phyloP scores from a whole-genome alignment of 306 rosid species.

The Senna tora region DNA sequence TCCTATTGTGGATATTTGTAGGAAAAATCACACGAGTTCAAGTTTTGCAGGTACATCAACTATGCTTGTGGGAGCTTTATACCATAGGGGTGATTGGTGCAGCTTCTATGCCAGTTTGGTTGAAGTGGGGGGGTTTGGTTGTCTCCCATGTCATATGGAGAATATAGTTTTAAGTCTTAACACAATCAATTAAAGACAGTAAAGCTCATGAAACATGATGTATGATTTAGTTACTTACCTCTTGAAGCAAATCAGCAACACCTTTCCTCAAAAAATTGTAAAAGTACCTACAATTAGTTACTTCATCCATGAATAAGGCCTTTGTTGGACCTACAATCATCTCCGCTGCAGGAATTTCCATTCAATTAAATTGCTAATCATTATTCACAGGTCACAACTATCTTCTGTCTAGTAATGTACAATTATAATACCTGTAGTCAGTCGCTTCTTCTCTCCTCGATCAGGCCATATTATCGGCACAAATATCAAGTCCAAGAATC shows the following conservation, averaged over 20 bases:
- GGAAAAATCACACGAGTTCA: neutral
- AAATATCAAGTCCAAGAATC: neutral
- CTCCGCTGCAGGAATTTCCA: neutral
- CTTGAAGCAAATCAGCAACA: neutral
- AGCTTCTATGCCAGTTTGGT: neutral
- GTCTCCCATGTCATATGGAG: neutral
- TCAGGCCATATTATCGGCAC: neutral
- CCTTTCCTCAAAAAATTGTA: neutral
- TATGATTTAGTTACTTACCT: neutral
- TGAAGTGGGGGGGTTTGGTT: neutral
- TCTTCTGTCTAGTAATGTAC: neutral
- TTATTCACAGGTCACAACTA: neutral
- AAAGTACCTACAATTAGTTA: neutral
- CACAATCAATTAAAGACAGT: too few species aligned
- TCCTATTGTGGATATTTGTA: neutral
- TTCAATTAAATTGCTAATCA: neutral
- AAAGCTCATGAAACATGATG: neutral
- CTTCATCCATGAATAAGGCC: neutral
- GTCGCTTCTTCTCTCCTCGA: neutral
- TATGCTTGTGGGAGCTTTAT: neutral
- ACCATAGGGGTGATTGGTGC: neutral
- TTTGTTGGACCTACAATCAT: neutral
- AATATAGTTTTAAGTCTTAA: too few species aligned
- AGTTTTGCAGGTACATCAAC: neutral
- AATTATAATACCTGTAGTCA: neutral